phyloP scores from a whole-genome alignment of 768 basidiomycete genomes.

The Crassisporium funariophilum region DNA sequence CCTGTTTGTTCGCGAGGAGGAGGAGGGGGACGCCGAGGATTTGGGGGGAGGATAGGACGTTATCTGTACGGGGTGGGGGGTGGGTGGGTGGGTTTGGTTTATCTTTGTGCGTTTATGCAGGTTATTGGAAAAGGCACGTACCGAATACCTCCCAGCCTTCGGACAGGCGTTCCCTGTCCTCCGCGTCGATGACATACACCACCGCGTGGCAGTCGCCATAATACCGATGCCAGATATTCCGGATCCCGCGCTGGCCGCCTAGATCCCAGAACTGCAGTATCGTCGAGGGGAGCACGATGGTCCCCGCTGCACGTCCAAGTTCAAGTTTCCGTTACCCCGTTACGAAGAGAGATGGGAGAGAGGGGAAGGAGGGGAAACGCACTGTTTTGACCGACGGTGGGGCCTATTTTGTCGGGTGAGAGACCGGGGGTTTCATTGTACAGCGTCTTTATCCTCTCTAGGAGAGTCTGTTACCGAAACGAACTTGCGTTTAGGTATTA shows the following conservation, averaged over 20 bases:
- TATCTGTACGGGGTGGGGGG: slow-evolving; percentile 54
- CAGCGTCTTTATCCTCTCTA: slow-evolving; percentile 92
- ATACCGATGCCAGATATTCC: slow-evolving; percentile 93
- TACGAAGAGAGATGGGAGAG: too few relatives aligned
- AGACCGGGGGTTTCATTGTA: slow-evolving; percentile 88
- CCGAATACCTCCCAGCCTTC: slow-evolving; percentile 99
- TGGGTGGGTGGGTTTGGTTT: too few relatives aligned
- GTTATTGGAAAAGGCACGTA: slow-evolving; percentile 38
- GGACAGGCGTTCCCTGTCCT: slow-evolving; percentile 82
- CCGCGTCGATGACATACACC: slow-evolving; percentile 92
- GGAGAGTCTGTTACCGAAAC: slow-evolving; percentile 67
- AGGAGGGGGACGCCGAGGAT: slow-evolving; percentile 90
- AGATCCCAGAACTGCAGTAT: slow-evolving; percentile 97
- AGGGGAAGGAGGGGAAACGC: slow-evolving; percentile 27
- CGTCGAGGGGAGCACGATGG: slow-evolving; percentile 90
- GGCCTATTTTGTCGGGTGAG: slow-evolving; percentile 91
- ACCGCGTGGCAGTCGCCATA: slow-evolving; percentile 98
- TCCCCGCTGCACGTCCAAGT: slow-evolving; percentile 63
- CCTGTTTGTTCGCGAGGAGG: slow-evolving; percentile 96
- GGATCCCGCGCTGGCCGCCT: slow-evolving; percentile 91
- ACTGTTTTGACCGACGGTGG: slow-evolving; percentile 99
- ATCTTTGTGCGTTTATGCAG: slow-evolving; percentile 1
- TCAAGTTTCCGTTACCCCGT: too few relatives aligned
- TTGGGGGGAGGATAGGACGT: slow-evolving; percentile 85
- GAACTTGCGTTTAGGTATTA: slow-evolving; percentile 12